phyloP scores from a whole-genome alignment of 2,329 filamentous ascomycete genomes.

The Trichoderma sp. region DNA sequence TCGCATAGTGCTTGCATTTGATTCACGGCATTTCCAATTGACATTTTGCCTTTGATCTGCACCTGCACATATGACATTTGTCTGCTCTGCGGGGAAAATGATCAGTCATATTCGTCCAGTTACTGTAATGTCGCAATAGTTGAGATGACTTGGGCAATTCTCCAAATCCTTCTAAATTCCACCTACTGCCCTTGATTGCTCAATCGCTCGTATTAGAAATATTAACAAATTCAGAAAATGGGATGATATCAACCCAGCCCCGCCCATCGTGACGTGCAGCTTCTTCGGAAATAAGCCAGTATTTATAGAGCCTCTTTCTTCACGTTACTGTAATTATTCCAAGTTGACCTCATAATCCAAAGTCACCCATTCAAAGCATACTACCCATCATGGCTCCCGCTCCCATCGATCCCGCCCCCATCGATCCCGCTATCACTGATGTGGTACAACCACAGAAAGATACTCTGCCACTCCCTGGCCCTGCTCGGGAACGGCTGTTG shows the following conservation, averaged over 20 bases:
- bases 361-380: background rate
- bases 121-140: background rate
- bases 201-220: background rate
- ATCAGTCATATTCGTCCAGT: background rate
- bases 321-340: background rate
- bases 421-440: conserved; percentile 64
- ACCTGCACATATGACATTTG: background rate
- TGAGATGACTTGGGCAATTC: background rate
- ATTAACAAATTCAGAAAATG: background rate
- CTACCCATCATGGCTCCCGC: conserved; percentile 51
- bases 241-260: background rate
- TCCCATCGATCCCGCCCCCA: conserved; percentile 55
- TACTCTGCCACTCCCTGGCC: conserved; percentile 60
- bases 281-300: background rate
- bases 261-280: background rate
- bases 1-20: background rate
- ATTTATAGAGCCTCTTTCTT: background rate
- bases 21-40: background rate
- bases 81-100: background rate
- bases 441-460: conserved; percentile 64
- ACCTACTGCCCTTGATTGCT: background rate
- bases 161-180: background rate
- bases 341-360: background rate
- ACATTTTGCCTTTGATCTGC: background rate
- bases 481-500: conserved; percentile 59